These are phyloP conservation scores for Escallonia rubra DNA, from an alignment of 129 eudicot species.

Conservation along the genomic window DNA sequence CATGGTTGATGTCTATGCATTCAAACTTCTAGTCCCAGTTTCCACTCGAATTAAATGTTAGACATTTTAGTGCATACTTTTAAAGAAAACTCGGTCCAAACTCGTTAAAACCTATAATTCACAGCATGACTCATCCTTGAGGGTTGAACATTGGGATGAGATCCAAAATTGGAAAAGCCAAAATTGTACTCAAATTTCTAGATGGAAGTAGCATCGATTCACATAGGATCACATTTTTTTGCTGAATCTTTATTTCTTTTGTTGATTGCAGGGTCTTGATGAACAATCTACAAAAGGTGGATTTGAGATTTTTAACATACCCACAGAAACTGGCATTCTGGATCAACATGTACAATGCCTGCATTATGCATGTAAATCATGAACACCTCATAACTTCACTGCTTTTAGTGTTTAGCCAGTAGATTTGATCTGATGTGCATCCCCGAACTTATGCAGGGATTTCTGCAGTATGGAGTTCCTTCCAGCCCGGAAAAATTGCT, in stretches of 20 bases:
- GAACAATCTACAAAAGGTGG: constrained; percentile 81
- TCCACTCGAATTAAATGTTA: no score
- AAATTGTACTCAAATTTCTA: no score
- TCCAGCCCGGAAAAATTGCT: constrained; percentile 58
- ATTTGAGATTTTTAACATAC: constrained; percentile 60
- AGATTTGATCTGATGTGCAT: neutral
- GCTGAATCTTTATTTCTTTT: neutral
- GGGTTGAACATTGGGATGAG: no score
- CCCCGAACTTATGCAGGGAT: constrained; percentile 43
- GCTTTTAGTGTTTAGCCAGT: no score
- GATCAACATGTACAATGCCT: constrained; percentile 97
- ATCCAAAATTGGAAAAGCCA: no score
- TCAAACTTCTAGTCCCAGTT: no score
- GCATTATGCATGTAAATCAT: constrained; percentile 85
- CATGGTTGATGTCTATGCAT: no score
- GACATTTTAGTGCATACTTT: no score
- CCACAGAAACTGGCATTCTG: constrained; percentile 92
- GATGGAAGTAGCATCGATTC: no score
- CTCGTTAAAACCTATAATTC: no score
- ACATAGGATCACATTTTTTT: neutral
- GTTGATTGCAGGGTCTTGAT: constrained; percentile 44
- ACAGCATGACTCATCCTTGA: no score
- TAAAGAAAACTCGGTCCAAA: no score
- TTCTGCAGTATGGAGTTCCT: constrained; percentile 80
- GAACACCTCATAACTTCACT: neutral